These are phyloP conservation scores for Pulveroboletus sp. DNA, from an alignment of 768 basidiomycete species.

Conservation along the genomic window DNA sequence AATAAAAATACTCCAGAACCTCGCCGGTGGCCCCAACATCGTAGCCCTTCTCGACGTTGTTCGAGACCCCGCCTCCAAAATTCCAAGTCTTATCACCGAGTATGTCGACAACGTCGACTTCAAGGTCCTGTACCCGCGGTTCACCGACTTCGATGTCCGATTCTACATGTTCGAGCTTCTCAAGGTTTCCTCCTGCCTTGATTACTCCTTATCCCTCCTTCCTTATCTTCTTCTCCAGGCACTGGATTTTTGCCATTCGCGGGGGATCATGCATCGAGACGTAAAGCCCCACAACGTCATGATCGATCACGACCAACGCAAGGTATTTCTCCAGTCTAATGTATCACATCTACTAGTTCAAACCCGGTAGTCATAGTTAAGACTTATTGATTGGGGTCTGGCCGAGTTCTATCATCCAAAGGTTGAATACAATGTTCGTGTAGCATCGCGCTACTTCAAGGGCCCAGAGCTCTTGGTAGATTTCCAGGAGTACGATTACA, in stretches of 20 bases:
- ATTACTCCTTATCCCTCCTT: not conserved
- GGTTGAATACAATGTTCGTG: conserved; percentile 97
- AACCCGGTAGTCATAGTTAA: conserved; percentile 52
- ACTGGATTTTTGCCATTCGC: conserved; percentile 96
- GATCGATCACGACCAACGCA: conserved; percentile 97
- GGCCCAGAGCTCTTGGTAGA: conserved; percentile 95
- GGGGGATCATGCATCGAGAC: conserved; percentile 98
- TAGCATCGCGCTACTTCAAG: conserved; percentile 97
- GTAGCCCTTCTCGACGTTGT: conserved; percentile 94
- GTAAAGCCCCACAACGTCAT: conserved; percentile 99
- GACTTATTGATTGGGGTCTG: conserved; percentile 97
- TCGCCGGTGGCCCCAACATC: conserved; percentile 94
- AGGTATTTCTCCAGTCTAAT: conserved; percentile 47
- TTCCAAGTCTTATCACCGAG: conserved; percentile 95
- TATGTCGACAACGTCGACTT: conserved; percentile 98
- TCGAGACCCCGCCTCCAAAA: conserved; percentile 93
- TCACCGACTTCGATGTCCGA: conserved; percentile 93
- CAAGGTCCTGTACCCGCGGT: conserved; percentile 93
- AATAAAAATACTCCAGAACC: conserved; percentile 96
- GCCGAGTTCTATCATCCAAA: conserved; percentile 98
- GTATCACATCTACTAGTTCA: conserved; percentile 10
- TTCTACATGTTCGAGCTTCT: conserved; percentile 97
- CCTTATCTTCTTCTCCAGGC: conserved; percentile 48
- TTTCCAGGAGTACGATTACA: conserved; percentile 98
- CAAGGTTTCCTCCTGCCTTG: conserved; percentile 52